A percentile compares a stretch with the other conserved stretches of the same genome.
Evolutionary conservation across 805 yeast species (phyloP).

Genomic region (Starmerella stigmatis): DNA sequence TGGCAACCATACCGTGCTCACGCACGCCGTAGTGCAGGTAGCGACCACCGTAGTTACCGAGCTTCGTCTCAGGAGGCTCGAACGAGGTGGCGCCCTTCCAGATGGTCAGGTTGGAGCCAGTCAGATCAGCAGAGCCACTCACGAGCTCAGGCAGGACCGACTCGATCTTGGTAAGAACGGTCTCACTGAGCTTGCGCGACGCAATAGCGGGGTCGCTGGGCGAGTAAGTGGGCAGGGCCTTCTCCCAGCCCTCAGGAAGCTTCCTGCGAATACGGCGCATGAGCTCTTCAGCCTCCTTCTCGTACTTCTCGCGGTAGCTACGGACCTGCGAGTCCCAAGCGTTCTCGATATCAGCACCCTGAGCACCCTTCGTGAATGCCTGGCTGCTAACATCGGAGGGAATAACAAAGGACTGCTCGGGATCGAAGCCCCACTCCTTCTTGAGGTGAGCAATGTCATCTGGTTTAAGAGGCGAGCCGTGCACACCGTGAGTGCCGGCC

Average conservation of each 20-base stretch:
- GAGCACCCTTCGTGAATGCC: constrained; percentile 45
- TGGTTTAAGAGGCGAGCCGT: constrained; percentile 90
- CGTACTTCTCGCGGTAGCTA: constrained; percentile 57
- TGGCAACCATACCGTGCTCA: constrained; percentile 99
- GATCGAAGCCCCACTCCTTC: constrained; percentile 76
- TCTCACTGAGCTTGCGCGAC: constrained; percentile 87
- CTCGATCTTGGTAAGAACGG: constrained; percentile 52
- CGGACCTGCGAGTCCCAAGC: constrained; percentile 64
- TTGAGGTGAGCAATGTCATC: constrained; percentile 87
- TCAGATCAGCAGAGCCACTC: constrained; percentile 98
- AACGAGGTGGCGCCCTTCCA: constrained; percentile 74
- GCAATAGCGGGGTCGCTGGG: constrained; percentile 76
- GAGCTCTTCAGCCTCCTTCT: constrained; percentile 68
- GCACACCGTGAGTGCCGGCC: constrained; percentile 84
- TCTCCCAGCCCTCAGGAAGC: constrained; percentile 76
- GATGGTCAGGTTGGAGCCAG: constrained; percentile 93
- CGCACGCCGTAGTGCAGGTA: constrained; percentile 97
- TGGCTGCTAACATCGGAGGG: constrained; percentile 72
- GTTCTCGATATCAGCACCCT: constrained; percentile 56
- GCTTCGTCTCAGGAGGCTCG: constrained; percentile 72
- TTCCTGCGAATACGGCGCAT: constrained; percentile 64
- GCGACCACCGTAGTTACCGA: constrained; percentile 85
- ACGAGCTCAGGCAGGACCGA: constrained; percentile 71
- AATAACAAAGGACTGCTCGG: constrained; percentile 65
- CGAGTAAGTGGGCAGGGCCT: constrained; percentile 66